These are phyloP conservation scores for Penicillium sp. DNA, from an alignment of 2,329 filamentous ascomycete genomes.

Conservation along the genomic window DNA sequence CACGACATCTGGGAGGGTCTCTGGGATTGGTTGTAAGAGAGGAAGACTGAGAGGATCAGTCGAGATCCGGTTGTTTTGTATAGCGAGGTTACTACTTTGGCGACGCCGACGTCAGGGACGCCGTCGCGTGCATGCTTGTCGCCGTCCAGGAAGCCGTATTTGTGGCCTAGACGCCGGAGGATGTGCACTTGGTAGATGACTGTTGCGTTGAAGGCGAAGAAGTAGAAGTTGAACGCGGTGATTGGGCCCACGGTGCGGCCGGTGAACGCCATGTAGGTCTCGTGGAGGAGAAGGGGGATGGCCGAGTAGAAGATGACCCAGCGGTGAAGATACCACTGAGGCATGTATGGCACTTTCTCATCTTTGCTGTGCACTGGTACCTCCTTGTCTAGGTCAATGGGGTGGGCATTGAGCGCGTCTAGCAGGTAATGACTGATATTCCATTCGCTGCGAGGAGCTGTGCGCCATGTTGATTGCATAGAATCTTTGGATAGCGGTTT, in stretches of 20 bases:
- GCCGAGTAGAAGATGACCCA: conserved; percentile 38
- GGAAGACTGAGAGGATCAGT: conserved; percentile 26
- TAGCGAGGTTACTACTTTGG: conserved; percentile 29
- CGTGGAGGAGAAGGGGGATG: conserved; percentile 34
- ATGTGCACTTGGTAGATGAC: conserved; percentile 32
- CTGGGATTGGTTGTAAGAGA: conserved; percentile 24
- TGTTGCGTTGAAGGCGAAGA: conserved; percentile 33
- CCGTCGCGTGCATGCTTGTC: conserved; percentile 28
- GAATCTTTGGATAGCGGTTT: conserved; percentile 24
- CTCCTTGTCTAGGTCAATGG: conserved; percentile 19
- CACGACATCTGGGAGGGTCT: conserved; percentile 24
- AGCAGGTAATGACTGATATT: conserved; percentile 21
- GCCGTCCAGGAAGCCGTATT: conserved; percentile 18
- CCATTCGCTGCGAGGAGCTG: conserved; percentile 20
- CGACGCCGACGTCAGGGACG: conserved; percentile 35
- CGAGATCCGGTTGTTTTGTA: conserved; percentile 30
- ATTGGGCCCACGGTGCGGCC: conserved; percentile 26
- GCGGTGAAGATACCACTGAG: conserved; percentile 30
- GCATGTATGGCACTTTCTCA: conserved; percentile 36
- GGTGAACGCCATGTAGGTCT: conserved; percentile 27
- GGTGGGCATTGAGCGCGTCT: conserved; percentile 22
- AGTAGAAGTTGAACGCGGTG: conserved; percentile 34
- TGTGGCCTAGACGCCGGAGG: conserved; percentile 18
- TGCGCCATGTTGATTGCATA: conserved; percentile 27
- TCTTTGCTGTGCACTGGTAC: conserved; percentile 36